Evolutionary conservation across 2,329 filamentous ascomycete genomes (phyloP).

Genomic region (Aspergillus fumigatus): DNA sequence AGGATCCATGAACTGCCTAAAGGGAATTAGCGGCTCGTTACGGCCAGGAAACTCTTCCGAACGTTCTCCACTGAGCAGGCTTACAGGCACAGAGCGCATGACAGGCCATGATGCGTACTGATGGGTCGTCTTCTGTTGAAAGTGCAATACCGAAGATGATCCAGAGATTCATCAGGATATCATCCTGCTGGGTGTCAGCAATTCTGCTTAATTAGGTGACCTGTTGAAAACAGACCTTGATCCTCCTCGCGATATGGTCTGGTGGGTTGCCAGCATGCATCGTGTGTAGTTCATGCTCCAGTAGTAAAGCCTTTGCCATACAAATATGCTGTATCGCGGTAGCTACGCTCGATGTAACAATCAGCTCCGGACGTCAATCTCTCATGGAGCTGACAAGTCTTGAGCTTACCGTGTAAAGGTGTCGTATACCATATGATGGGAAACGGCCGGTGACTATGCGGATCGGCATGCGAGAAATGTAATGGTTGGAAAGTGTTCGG

Average conservation of each 20-base stretch:
- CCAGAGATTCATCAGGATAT: constrained; percentile 24
- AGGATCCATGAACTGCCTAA: constrained; percentile 29
- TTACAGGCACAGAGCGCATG: constrained; percentile 31
- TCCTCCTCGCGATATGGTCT: constrained; percentile 10
- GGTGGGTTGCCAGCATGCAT: constrained; percentile 3
- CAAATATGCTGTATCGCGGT: constrained; percentile 31
- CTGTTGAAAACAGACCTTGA: constrained; percentile 19
- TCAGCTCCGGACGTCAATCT: neutral
- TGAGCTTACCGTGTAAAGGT: constrained; percentile 27
- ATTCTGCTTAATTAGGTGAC: neutral
- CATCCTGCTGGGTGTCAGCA: constrained; percentile 14
- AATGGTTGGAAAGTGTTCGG: constrained; percentile 28
- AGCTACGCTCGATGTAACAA: constrained; percentile 13
- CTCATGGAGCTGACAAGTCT: neutral
- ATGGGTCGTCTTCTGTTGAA: constrained; percentile 30
- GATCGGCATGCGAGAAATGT: constrained; percentile 26
- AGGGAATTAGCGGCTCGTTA: neutral
- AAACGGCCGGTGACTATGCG: constrained; percentile 25
- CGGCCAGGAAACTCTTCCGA: neutral
- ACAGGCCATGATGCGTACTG: constrained; percentile 30
- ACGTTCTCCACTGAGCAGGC: neutral
- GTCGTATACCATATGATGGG: constrained; percentile 31
- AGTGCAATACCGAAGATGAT: constrained; percentile 31
- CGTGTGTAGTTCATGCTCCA: constrained; percentile 19
- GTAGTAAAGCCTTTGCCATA: constrained; percentile 29